Percentiles rank a stretch among this genome's conserved stretches.
Evolutionary conservation across 768 basidiomycete species (phyloP).

Genomic region (Amanita jacksonii): DNA sequence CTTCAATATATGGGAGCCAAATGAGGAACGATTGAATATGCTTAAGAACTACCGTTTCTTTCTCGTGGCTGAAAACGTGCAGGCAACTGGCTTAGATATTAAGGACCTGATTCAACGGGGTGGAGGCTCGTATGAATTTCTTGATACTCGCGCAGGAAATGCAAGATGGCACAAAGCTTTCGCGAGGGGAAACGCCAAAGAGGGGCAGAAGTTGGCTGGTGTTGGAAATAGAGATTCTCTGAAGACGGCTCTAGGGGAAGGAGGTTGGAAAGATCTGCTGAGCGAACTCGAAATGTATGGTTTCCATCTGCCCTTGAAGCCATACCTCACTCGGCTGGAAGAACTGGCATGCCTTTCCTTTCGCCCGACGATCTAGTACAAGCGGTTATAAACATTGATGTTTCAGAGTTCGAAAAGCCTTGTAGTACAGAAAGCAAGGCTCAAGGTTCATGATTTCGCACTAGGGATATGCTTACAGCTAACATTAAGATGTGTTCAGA

Average conservation of each 20-base stretch:
- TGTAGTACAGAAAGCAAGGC: conserved; percentile 11
- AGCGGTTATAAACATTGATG: conserved; percentile 33
- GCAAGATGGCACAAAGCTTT: conserved; percentile 44
- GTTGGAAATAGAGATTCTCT: conserved; percentile 42
- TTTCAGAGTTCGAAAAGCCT: conserved; percentile 19
- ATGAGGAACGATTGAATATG: conserved; percentile 50
- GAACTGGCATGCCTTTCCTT: conserved; percentile 34
- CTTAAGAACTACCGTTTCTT: conserved; percentile 47
- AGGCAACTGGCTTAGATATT: conserved; percentile 38
- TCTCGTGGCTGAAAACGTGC: conserved; percentile 45
- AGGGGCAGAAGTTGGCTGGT: conserved; percentile 38
- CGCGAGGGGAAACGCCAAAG: conserved; percentile 41
- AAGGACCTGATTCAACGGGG: conserved; percentile 48
- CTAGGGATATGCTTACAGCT: background rate
- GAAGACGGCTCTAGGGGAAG: conserved; percentile 38
- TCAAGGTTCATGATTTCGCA: conserved; percentile 4
- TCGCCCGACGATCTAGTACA: conserved; percentile 40
- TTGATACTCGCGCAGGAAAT: conserved; percentile 41
- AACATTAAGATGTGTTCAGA: too few species aligned
- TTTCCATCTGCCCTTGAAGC: background rate
- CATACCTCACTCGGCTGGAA: conserved; percentile 10
- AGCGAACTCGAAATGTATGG: conserved; percentile 30
- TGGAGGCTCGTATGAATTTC: conserved; percentile 52
- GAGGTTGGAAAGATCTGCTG: conserved; percentile 44
- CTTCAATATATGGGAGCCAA: conserved; percentile 56